Percentiles rank a stretch among this genome's conserved stretches.
These are phyloP conservation scores for Hydnomerulius pinastri DNA, from an alignment of 768 basidiomycete genomes.

Conservation along the genomic window DNA sequence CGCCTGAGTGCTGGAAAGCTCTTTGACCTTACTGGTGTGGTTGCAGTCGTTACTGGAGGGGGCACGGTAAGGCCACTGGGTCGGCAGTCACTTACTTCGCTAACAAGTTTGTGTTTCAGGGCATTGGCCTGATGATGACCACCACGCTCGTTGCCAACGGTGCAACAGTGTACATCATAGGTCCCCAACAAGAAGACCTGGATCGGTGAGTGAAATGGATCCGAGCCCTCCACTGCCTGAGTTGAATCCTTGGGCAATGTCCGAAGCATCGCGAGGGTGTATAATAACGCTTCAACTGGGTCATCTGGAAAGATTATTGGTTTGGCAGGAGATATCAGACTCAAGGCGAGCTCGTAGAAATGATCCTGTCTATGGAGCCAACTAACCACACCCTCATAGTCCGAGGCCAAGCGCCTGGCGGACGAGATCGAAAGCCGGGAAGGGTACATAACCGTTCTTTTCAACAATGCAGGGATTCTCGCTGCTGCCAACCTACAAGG, in stretches of 20 bases:
- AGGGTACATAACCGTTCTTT: conserved; percentile 44
- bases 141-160: conserved; percentile 49
- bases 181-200: conserved; percentile 41
- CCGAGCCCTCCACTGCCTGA: neutral
- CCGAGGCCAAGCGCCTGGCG: conserved; percentile 45
- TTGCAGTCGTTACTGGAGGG: too few relatives aligned
- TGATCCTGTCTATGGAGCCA: neutral
- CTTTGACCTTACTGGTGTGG: too few relatives aligned
- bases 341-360: conserved; percentile 25
- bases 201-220: conserved; percentile 40
- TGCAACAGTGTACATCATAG: conserved; percentile 51
- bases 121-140: conserved; percentile 52
- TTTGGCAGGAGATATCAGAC: conserved; percentile 41
- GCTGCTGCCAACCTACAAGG: conserved; percentile 31
- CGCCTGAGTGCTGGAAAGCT: too few relatives aligned
- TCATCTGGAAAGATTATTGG: conserved; percentile 40
- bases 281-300: conserved; percentile 38
- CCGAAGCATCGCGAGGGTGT: too few relatives aligned
- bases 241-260: conserved; percentile 31
- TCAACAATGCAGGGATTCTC: conserved; percentile 50
- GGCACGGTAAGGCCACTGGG: too few relatives aligned
- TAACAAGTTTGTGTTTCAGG: too few relatives aligned
- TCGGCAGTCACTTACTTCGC: too few relatives aligned
- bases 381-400: too few relatives aligned
- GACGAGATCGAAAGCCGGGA: conserved; percentile 41